These are phyloP conservation scores for Xylariaceae sp. DNA, from an alignment of 2,329 filamentous ascomycete genomes.

Conservation along the genomic window DNA sequence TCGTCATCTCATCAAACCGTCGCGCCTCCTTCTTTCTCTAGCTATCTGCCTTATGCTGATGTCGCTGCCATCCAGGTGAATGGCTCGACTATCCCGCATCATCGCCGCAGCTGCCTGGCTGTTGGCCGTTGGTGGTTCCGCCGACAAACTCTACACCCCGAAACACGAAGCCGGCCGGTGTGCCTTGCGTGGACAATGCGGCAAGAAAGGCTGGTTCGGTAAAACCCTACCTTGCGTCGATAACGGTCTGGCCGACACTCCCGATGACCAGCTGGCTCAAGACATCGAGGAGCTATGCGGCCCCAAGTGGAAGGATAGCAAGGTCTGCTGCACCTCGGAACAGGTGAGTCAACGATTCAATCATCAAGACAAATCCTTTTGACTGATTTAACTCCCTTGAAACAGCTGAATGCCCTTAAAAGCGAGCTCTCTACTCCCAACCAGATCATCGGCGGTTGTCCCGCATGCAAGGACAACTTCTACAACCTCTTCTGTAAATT, in stretches of 20 bases:
- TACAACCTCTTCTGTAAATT: slow-evolving; percentile 98
- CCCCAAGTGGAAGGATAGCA: slow-evolving; percentile 74
- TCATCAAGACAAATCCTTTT: neutral
- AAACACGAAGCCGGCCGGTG: slow-evolving; percentile 86
- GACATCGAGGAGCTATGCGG: slow-evolving; percentile 85
- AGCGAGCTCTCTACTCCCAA: slow-evolving; percentile 83
- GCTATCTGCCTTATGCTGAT: slow-evolving; percentile 17
- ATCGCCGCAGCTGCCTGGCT: slow-evolving; percentile 32
- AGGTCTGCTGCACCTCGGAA: slow-evolving; percentile 78
- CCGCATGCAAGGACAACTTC: slow-evolving; percentile 97
- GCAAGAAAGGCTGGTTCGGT: slow-evolving; percentile 85
- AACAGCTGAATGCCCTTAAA: slow-evolving; percentile 71
- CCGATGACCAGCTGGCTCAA: slow-evolving; percentile 65
- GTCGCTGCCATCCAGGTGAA: slow-evolving; percentile 19
- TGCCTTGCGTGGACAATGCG: slow-evolving; percentile 86
- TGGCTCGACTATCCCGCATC: slow-evolving; percentile 37
- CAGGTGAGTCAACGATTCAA: slow-evolving; percentile 53
- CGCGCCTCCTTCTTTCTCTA: neutral
- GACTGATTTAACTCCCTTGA: slow-evolving; percentile 12
- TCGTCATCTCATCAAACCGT: slow-evolving; percentile 3
- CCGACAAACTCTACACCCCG: slow-evolving; percentile 40
- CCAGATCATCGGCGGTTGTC: slow-evolving; percentile 86
- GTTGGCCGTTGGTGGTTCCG: slow-evolving; percentile 30
- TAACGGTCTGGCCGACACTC: slow-evolving; percentile 75
- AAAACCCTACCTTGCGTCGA: slow-evolving; percentile 88